Evolutionary conservation across 2,329 filamentous ascomycete genomes (phyloP).

Genomic region (Cytospora piceae): DNA sequence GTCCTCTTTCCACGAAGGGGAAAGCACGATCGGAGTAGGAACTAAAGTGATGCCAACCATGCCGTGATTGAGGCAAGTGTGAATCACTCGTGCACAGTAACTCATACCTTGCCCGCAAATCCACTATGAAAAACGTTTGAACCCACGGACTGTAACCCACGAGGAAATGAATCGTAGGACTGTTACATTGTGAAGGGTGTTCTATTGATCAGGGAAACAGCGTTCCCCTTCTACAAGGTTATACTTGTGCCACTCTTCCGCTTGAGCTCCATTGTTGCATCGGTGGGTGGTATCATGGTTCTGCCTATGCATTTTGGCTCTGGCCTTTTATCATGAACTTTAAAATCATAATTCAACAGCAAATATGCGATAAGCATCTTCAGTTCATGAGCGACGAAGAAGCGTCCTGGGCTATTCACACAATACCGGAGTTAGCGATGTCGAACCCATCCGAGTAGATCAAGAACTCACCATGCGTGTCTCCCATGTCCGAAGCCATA

Average conservation of each 20-base stretch:
- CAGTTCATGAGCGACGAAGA: conserved; percentile 59
- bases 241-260: conserved; percentile 23
- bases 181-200: too few relatives aligned
- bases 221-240: neutral
- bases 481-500: conserved; percentile 61
- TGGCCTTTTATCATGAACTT: conserved; percentile 45
- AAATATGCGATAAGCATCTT: conserved; percentile 59
- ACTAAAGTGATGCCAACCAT: neutral
- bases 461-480: conserved; percentile 48
- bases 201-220: neutral
- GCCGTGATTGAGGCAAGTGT: too few relatives aligned
- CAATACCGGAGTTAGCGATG: neutral
- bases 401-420: conserved; percentile 51
- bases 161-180: too few relatives aligned
- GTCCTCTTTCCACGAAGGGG: neutral
- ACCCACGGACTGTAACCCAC: too few relatives aligned
- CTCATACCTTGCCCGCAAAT: too few relatives aligned
- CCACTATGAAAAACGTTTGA: neutral
- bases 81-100: neutral
- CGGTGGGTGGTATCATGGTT: conserved; percentile 45
- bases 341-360: conserved; percentile 57
- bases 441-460: neutral
- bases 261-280: conserved; percentile 39
- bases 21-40: too few relatives aligned
- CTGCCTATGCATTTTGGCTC: conserved; percentile 49